phyloP scores from a whole-genome alignment of 148 eudicot species.

The Heliosperma pusillum region DNA sequence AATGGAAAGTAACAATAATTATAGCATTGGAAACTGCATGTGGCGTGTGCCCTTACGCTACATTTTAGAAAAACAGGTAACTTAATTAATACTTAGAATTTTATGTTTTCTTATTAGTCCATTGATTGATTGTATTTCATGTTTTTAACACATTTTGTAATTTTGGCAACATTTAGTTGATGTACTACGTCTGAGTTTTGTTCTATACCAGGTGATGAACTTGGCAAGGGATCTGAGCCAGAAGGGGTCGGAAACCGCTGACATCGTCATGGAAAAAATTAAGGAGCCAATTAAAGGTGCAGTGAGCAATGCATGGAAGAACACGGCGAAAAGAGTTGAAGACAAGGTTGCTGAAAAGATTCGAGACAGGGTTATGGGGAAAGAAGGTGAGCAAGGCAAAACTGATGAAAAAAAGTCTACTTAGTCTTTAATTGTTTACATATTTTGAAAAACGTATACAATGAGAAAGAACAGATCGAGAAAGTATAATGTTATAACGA shows the following conservation, averaged over 20 bases:
- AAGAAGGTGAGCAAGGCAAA: constrained; percentile 4
- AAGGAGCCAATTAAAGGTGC: constrained; percentile 32
- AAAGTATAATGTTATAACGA: too few species aligned
- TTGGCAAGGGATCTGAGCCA: constrained; percentile 20
- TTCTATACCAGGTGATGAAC: constrained; percentile 15
- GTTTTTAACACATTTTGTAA: too few species aligned
- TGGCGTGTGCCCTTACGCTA: too few species aligned
- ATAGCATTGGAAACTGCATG: too few species aligned
- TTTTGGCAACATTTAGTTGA: too few species aligned
- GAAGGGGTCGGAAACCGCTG: constrained; percentile 25
- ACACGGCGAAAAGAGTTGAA: constrained; percentile 27
- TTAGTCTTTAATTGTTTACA: not conserved
- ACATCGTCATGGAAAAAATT: constrained; percentile 16
- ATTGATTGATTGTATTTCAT: too few species aligned
- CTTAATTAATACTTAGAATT: too few species aligned
- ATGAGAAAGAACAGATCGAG: too few species aligned
- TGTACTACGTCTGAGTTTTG: not conserved
- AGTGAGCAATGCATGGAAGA: constrained; percentile 22
- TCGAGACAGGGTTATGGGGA: constrained; percentile 26
- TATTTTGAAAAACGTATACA: too few species aligned
- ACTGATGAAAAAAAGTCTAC: constrained; percentile 6
- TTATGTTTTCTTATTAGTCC: too few species aligned
- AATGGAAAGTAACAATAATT: too few species aligned
- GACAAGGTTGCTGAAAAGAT: constrained; percentile 38
- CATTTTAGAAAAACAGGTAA: too few species aligned